Conservation (phyloP, 2,329 filamentous ascomycete genomes). For the Verticillium nubilum region DNA sequence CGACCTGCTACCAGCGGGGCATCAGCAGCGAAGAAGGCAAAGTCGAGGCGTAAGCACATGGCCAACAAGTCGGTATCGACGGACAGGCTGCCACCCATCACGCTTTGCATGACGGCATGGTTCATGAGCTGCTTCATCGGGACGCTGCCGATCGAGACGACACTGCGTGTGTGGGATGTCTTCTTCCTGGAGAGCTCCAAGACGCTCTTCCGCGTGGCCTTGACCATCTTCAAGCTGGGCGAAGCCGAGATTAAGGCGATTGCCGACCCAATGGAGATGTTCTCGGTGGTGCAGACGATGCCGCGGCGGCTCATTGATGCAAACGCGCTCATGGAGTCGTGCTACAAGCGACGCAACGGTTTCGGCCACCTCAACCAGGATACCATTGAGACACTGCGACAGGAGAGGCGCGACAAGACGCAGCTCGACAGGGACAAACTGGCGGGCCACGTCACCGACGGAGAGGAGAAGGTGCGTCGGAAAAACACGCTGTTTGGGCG, state of each 20-base stretch:
- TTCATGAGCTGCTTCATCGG: conserved; percentile 98
- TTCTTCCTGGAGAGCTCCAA: conserved; percentile 96
- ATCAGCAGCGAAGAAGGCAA: conserved; percentile 13
- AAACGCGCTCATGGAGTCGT: conserved; percentile 76
- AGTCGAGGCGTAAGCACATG: conserved; percentile 31
- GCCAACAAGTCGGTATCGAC: conserved; percentile 29
- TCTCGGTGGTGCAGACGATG: conserved; percentile 85
- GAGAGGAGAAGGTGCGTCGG: conserved; percentile 25
- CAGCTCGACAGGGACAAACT: conserved; percentile 31
- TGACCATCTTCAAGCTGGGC: conserved; percentile 86
- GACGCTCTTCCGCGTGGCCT: conserved; percentile 84
- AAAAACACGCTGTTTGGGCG: conserved; percentile 42
- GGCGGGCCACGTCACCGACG: conserved; percentile 24
- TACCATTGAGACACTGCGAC: conserved; percentile 69
- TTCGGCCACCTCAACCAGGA: conserved; percentile 79
- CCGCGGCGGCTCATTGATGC: conserved; percentile 77
- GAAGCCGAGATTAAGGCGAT: conserved; percentile 76
- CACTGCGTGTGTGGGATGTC: conserved; percentile 88
- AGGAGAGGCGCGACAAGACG: conserved; percentile 56
- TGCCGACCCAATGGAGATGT: conserved; percentile 88
- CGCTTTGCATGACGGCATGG: conserved; percentile 90
- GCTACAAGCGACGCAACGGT: conserved; percentile 73
- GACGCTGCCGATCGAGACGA: conserved; percentile 85
- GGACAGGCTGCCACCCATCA: conserved; percentile 75
- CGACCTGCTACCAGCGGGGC: conserved; percentile 22